A percentile compares a stretch with the other conserved stretches of the same genome.
phyloP scores from a whole-genome alignment of 2,329 filamentous ascomycete genomes.

The Colletotrichum phormii region DNA sequence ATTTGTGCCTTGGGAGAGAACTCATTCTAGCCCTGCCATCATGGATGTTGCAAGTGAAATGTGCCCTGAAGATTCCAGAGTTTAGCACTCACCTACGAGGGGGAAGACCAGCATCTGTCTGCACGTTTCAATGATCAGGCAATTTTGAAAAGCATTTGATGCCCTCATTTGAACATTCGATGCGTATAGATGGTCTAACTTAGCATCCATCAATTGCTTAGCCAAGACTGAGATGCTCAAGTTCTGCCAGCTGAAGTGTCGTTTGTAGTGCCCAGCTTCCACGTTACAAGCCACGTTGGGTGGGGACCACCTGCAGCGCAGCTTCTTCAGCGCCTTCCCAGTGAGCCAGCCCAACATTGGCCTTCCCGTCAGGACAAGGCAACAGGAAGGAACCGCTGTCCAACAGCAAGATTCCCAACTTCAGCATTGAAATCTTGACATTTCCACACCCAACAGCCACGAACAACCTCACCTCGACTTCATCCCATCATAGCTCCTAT shows the following conservation, averaged over 20 bases:
- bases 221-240: no score
- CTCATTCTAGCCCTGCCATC: neutral
- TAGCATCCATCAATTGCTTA: no score
- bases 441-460: neutral
- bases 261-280: neutral
- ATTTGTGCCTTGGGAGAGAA: neutral
- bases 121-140: no score
- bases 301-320: constrained; percentile 1
- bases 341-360: neutral
- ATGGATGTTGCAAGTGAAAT: neutral
- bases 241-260: no score
- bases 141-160: no score
- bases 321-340: neutral
- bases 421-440: neutral
- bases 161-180: no score
- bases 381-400: neutral
- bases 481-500: neutral
- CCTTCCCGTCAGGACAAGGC: neutral
- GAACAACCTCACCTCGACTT: neutral
- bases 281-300: neutral
- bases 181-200: no score
- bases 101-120: no score
- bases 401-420: neutral
- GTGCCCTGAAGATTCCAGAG: no score
- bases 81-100: no score